Percentiles rank a stretch among this genome's conserved stretches.
Evolutionary conservation across 495 filamentous ascomycete species (phyloP).

Genomic region (Aspergillus homomorphus): DNA sequence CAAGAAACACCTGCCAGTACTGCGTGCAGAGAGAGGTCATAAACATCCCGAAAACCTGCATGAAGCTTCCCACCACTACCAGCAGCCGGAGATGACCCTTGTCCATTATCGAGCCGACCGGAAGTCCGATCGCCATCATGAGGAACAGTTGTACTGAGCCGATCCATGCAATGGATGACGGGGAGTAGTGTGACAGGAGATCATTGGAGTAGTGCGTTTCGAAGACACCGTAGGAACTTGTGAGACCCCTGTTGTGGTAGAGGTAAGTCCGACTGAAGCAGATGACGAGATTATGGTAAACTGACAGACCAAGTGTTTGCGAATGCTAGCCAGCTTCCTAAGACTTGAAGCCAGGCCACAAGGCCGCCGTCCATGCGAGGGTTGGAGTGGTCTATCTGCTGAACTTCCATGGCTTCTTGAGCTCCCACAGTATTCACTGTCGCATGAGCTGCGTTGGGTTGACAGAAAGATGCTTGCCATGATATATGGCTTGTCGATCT

Average conservation of each 20-base stretch:
- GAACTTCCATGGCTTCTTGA: background rate
- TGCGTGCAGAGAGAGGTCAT: constrained; percentile 38
- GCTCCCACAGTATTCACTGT: too few species aligned
- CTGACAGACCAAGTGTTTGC: constrained; percentile 25
- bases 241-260: constrained; percentile 29
- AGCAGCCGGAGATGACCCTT: constrained; percentile 33
- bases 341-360: constrained; percentile 16
- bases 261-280: background rate
- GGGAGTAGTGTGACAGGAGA: constrained; percentile 20
- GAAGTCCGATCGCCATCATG: constrained; percentile 31
- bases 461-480: too few species aligned
- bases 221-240: constrained; percentile 44
- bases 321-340: constrained; percentile 21
- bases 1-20: constrained; percentile 39
- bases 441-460: too few species aligned
- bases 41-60: constrained; percentile 43
- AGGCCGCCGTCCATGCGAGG: background rate
- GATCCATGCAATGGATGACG: constrained; percentile 44
- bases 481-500: too few species aligned
- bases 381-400: background rate
- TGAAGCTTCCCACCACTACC: constrained; percentile 24
- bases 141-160: constrained; percentile 40
- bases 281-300: background rate
- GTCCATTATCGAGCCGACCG: constrained; percentile 43
- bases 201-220: constrained; percentile 39